These are phyloP conservation scores for Andrographis paniculata DNA, from an alignment of 305 asterid species.

Conservation along the genomic window DNA sequence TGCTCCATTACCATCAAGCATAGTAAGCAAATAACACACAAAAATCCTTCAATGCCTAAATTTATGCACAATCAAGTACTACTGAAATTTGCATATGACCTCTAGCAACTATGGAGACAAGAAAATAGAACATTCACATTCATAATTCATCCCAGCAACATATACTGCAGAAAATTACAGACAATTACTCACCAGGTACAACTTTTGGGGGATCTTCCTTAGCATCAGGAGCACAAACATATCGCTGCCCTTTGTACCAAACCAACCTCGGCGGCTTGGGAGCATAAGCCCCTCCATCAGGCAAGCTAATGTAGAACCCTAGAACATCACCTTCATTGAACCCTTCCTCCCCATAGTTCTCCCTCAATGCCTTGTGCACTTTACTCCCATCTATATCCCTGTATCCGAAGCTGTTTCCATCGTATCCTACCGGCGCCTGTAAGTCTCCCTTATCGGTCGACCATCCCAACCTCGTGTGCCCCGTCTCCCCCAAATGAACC, in stretches of 20 bases:
- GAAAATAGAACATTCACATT: too few relatives aligned
- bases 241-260: conserved; percentile 93
- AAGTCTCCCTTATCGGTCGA: conserved; percentile 89
- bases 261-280: conserved; percentile 71
- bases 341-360: conserved; percentile 76
- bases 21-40: too few relatives aligned
- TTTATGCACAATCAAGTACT: too few relatives aligned
- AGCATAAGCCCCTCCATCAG: conserved; percentile 60
- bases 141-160: too few relatives aligned
- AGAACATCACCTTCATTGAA: conserved; percentile 85
- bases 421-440: conserved; percentile 97
- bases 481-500: conserved; percentile 78
- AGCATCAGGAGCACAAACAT: conserved; percentile 51
- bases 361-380: conserved; percentile 90
- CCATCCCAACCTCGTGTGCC: conserved; percentile 95
- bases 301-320: conserved; percentile 82
- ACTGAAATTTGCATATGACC: too few relatives aligned
- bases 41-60: too few relatives aligned
- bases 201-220: conserved; percentile 79
- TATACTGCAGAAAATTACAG: neutral
- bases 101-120: too few relatives aligned
- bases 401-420: conserved; percentile 83
- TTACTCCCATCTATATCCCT: conserved; percentile 92
- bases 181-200: conserved; percentile 64
- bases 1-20: too few relatives aligned